A percentile compares a stretch with the other conserved stretches of the same genome.
Conservation (phyloP, 352 stramenopile species). For the Phytopythium vexans region DNA sequence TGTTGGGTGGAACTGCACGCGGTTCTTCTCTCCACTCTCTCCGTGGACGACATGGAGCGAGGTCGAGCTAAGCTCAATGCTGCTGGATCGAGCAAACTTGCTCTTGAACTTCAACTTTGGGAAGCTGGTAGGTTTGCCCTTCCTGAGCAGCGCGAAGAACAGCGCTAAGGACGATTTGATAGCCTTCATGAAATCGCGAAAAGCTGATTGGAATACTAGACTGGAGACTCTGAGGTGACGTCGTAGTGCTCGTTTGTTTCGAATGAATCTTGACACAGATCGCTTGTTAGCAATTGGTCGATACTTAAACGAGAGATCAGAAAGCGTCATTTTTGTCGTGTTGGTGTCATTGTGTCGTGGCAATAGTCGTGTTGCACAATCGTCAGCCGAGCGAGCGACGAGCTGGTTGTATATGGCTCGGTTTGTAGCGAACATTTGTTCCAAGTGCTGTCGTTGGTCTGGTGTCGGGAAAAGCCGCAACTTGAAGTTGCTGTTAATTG, state of each 20-base stretch:
- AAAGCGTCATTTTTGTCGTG: slow-evolving; percentile 1
- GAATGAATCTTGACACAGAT: slow-evolving; percentile 9
- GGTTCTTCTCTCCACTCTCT: not conserved
- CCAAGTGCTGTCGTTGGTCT: not conserved
- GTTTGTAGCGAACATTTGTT: slow-evolving; percentile 13
- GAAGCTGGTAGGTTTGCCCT: slow-evolving; percentile 8
- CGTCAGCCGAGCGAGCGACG: slow-evolving; percentile 1
- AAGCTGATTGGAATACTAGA: slow-evolving; percentile 7
- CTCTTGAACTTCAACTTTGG: slow-evolving; percentile 14
- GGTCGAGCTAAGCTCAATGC: slow-evolving; percentile 2
- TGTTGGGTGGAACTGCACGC: slow-evolving; percentile 2
- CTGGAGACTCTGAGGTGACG: slow-evolving; percentile 7
- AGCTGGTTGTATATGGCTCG: slow-evolving; percentile 19
- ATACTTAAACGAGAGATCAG: not conserved
- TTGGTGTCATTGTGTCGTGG: not conserved
- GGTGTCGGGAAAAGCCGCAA: not conserved
- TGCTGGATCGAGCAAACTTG: slow-evolving; percentile 9
- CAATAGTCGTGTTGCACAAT: slow-evolving; percentile 1
- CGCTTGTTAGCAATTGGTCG: slow-evolving; percentile 9
- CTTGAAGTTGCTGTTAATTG: too few species aligned
- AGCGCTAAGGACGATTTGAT: slow-evolving; percentile 5
- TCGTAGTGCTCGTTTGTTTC: slow-evolving; percentile 1
- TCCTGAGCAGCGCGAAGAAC: slow-evolving; percentile 4
- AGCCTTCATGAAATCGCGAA: slow-evolving; percentile 11
- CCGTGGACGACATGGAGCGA: not conserved